Evolutionary conservation across 108 stramenopile species (phyloP).

Genomic region (Cyclotella distinguenda): DNA sequence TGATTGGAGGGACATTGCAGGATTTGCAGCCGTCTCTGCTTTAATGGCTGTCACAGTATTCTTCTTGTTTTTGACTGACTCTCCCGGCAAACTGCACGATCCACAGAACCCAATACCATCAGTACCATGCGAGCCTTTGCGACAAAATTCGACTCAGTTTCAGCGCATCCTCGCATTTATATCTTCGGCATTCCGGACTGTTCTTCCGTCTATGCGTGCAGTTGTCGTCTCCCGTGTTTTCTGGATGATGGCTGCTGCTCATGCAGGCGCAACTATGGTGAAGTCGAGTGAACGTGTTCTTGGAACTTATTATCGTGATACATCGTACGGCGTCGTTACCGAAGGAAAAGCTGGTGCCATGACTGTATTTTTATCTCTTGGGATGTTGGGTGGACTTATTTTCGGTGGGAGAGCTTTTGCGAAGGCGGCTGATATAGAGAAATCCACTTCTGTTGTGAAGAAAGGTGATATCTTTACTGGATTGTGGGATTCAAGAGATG

Average conservation of each 20-base stretch:
- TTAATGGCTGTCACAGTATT: slow-evolving; percentile 52
- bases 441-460: slow-evolving; percentile 8
- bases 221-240: slow-evolving; percentile 67
- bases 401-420: slow-evolving; percentile 71
- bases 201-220: slow-evolving; percentile 62
- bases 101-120: slow-evolving; percentile 76
- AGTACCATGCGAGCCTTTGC: slow-evolving; percentile 11
- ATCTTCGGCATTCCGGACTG: slow-evolving; percentile 13
- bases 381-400: slow-evolving; percentile 64
- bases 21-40: slow-evolving; percentile 53
- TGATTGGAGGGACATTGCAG: slow-evolving; percentile 62
- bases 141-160: slow-evolving; percentile 4
- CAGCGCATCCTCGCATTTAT: slow-evolving; percentile 11
- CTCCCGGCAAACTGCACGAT: slow-evolving; percentile 60
- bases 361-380: slow-evolving; percentile 67
- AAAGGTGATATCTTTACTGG: background rate
- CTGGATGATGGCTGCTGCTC: slow-evolving; percentile 79
- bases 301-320: slow-evolving; percentile 72
- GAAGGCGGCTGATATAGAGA: slow-evolving; percentile 46
- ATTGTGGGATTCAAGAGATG: background rate
- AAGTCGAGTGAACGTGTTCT: slow-evolving; percentile 69
- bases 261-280: slow-evolving; percentile 72
- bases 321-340: slow-evolving; percentile 58
- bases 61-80: slow-evolving; percentile 61
- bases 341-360: slow-evolving; percentile 62